Percentiles rank a stretch among this genome's conserved stretches.
Evolutionary conservation across 2,329 filamentous ascomycete genomes (phyloP).

Genomic region (Paramyrothecium roridum): DNA sequence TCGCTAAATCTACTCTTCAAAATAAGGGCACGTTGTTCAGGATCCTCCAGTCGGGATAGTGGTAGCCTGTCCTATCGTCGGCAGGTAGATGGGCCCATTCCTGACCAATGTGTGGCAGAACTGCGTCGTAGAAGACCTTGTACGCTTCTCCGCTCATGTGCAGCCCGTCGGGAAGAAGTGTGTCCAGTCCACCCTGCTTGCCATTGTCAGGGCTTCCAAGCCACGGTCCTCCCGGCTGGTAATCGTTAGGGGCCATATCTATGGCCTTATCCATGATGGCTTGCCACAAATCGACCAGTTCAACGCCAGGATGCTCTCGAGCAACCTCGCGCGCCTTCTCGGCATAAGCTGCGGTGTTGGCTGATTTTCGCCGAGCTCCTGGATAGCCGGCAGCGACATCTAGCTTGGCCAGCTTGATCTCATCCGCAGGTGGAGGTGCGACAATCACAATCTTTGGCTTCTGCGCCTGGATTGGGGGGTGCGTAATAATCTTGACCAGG

Average conservation of each 20-base stretch:
- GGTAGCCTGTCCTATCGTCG: slow-evolving; percentile 34
- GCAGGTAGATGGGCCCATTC: slow-evolving; percentile 34
- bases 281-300: slow-evolving; percentile 76
- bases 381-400: slow-evolving; percentile 45
- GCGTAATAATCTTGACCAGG: slow-evolving; percentile 66
- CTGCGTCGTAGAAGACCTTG: slow-evolving; percentile 44
- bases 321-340: slow-evolving; percentile 64
- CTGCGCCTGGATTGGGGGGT: slow-evolving; percentile 68
- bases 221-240: slow-evolving; percentile 43
- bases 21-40: slow-evolving; percentile 5
- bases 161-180: slow-evolving; percentile 54
- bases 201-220: slow-evolving; percentile 50
- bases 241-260: slow-evolving; percentile 54
- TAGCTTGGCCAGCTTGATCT: slow-evolving; percentile 58
- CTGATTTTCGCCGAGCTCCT: slow-evolving; percentile 39
- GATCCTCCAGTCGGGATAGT: slow-evolving; percentile 47
- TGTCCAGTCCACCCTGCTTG: slow-evolving; percentile 46
- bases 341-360: slow-evolving; percentile 54
- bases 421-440: slow-evolving; percentile 79
- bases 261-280: slow-evolving; percentile 70
- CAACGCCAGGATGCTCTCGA: slow-evolving; percentile 61
- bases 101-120: slow-evolving; percentile 45
- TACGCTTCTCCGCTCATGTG: slow-evolving; percentile 56
- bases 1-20: not conserved
- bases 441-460: slow-evolving; percentile 72